Conservation (phyloP, 1,284 basidiomycete species). For the Rhodotorula sp. region DNA sequence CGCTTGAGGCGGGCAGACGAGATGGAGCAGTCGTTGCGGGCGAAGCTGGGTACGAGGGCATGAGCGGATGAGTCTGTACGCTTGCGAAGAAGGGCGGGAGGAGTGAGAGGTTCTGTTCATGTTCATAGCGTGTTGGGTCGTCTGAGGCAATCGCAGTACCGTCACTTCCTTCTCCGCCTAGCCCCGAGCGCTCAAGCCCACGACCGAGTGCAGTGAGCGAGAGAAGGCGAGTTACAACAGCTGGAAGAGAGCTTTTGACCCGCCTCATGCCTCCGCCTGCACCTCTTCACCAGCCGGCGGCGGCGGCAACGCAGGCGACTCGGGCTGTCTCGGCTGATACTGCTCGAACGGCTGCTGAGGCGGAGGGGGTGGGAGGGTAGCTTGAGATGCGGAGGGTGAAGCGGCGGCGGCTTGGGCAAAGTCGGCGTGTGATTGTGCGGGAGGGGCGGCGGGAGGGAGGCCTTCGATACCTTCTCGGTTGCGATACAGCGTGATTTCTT, state of each 20-base stretch:
- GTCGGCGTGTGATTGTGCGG: neutral
- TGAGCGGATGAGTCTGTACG: neutral
- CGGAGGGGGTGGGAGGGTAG: neutral
- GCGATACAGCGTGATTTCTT: conserved; percentile 46
- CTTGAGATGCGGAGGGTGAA: neutral
- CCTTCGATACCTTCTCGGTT: conserved; percentile 16
- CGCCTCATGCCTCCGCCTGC: neutral
- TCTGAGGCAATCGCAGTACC: too few relatives aligned
- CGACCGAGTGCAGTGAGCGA: too few relatives aligned
- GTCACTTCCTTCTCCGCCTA: neutral
- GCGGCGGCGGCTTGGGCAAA: neutral
- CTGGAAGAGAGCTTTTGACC: neutral
- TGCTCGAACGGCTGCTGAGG: neutral
- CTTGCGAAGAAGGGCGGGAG: neutral
- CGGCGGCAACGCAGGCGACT: neutral
- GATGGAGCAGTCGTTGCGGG: conserved; percentile 7
- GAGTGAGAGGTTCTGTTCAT: neutral
- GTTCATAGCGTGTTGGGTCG: neutral
- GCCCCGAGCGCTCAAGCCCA: neutral
- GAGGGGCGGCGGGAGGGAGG: neutral
- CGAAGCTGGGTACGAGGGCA: conserved; percentile 2
- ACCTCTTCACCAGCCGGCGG: neutral
- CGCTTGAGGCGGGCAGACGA: conserved; percentile 7
- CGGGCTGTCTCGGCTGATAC: neutral
- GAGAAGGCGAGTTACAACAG: neutral